Evolutionary conservation across 257 asterid genomes (phyloP).

Genomic region (Fraxinus americana): DNA sequence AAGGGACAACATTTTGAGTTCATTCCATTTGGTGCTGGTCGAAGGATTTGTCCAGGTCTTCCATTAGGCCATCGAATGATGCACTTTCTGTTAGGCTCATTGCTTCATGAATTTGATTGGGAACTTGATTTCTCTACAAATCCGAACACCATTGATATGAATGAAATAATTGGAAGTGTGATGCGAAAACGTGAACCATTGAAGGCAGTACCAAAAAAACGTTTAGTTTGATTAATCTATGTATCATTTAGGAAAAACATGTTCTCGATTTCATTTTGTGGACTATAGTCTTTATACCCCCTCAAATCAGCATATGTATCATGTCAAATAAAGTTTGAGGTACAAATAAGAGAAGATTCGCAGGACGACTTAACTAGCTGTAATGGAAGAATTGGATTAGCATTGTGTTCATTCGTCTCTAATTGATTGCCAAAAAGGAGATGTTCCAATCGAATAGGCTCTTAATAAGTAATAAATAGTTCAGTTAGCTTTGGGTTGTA

Average conservation of each 20-base stretch:
- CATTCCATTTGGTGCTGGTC: slow-evolving; percentile 67
- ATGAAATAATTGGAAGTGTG: slow-evolving; percentile 54
- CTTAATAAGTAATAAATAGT: too few relatives aligned
- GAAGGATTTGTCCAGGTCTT: slow-evolving; percentile 60
- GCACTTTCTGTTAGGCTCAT: slow-evolving; percentile 1
- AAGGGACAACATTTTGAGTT: slow-evolving; percentile 57
- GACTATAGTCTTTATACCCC: too few relatives aligned
- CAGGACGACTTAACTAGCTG: too few relatives aligned
- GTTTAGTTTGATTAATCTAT: neutral
- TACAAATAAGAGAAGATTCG: neutral
- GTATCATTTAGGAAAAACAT: too few relatives aligned
- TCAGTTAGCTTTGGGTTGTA: too few relatives aligned
- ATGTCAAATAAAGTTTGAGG: neutral
- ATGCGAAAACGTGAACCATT: slow-evolving; percentile 49
- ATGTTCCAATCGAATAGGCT: too few relatives aligned
- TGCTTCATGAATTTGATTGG: slow-evolving; percentile 62
- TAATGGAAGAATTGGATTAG: too few relatives aligned
- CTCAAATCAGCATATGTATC: neutral
- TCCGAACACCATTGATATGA: slow-evolving; percentile 38
- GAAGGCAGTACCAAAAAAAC: slow-evolving; percentile 5
- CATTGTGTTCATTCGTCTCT: too few relatives aligned
- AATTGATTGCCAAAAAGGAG: too few relatives aligned
- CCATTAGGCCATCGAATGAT: slow-evolving; percentile 27
- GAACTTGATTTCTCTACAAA: slow-evolving; percentile 28
- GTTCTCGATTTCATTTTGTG: too few relatives aligned